Evolutionary conservation across 495 filamentous ascomycete genomes (phyloP), one percentile per base, ranked within the genome.

Genomic region (Penicillium verhagenii): DNA sequence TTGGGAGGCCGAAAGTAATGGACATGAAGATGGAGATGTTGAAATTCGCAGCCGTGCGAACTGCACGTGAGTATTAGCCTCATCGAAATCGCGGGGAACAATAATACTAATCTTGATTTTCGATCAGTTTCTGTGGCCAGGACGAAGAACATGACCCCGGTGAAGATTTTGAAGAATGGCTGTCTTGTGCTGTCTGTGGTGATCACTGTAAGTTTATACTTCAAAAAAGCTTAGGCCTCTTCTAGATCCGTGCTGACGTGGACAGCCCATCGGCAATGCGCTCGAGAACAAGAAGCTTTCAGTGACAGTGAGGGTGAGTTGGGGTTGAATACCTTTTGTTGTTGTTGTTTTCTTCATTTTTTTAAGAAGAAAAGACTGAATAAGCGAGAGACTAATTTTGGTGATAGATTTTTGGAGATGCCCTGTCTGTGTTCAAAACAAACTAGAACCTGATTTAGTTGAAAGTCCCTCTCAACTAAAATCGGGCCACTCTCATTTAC

Each of bases 261-360:
- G 65, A 57, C 52, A 78, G 93, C 93, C 53, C 93, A 97, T 79
- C 85, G 89, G 63, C 89, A 97, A 83, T 97, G 93, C 72, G 94
- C 92, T 54, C 86, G 91, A 58, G 84, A 87, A 65, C 85, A 85
- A 61, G 84, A 86, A 50, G 86, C 89, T 38, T 76, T 95, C 61
- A 78, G 79, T 46, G 75, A 84, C 53, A 80, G 81, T 51, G 86
- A 89, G 68, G 86, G 88, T 91, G 79, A 58, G 77, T 72, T 38
- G 45, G 24, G 31, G 20, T 9, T 33, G 8, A n/a, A 52, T 42
- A 51, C 28, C 26, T 33, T 35, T 35, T 35, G 33, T 16, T 4
- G 33, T n/a, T 11, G 28, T 35, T 4, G 11, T n/a, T n/a, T n/a
- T n/a, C n/a, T n/a, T n/a, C n/a, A n/a, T n/a, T n/a, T n/a, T n/a